These are phyloP conservation scores for Amanita pallidorosea DNA, from an alignment of 768 basidiomycete species.

Conservation along the genomic window DNA sequence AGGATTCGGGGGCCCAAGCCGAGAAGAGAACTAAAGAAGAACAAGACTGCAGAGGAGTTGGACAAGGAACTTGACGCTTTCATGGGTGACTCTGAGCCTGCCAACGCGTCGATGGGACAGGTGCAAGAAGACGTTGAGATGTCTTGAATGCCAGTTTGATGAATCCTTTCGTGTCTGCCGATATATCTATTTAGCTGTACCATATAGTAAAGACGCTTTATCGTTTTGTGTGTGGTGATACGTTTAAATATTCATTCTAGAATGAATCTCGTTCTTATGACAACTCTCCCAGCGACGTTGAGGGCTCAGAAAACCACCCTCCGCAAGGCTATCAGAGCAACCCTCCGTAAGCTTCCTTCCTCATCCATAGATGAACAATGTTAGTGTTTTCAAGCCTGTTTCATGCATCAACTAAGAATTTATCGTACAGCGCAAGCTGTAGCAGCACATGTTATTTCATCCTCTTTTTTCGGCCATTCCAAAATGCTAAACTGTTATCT, in stretches of 20 bases:
- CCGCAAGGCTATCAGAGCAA: conserved; percentile 36
- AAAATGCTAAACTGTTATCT: conserved; percentile 62
- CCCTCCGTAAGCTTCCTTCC: conserved; percentile 32
- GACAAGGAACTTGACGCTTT: conserved; percentile 85
- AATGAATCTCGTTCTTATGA: neutral
- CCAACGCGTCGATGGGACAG: conserved; percentile 8
- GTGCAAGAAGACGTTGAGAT: conserved; percentile 39
- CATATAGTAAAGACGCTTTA: neutral
- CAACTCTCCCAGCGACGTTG: conserved; percentile 12
- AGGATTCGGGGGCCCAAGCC: conserved; percentile 22
- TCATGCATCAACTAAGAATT: neutral
- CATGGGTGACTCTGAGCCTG: conserved; percentile 50
- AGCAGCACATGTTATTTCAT: conserved; percentile 31
- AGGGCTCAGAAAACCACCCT: conserved; percentile 44
- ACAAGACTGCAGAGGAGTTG: conserved; percentile 72
- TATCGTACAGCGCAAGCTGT: conserved; percentile 33
- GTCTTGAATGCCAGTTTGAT: conserved; percentile 17
- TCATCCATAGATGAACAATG: conserved; percentile 51
- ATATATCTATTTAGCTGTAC: conserved; percentile 4
- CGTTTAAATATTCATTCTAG: neutral
- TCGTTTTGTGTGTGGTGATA: neutral
- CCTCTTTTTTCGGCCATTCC: conserved; percentile 39
- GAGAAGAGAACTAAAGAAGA: conserved; percentile 31
- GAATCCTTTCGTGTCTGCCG: neutral
- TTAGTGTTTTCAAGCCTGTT: conserved; percentile 17